Conservation (phyloP, 805 yeast genomes). For the Kodamaea kakaduensis region DNA sequence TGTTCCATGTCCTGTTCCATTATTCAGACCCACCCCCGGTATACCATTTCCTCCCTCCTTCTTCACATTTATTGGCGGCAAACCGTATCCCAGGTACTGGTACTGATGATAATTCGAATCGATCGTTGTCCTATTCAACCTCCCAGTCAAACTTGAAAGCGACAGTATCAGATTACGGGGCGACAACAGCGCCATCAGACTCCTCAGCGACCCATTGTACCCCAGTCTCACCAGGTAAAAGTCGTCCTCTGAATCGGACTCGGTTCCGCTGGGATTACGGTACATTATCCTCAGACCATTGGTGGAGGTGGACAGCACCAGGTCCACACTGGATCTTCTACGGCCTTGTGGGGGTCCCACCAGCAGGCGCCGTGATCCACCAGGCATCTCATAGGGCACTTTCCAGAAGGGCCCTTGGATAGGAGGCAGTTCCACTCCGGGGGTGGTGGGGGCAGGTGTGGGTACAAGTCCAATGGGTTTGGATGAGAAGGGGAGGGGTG, state of each 20-base stretch:
- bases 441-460: neutral
- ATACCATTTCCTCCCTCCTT: no score
- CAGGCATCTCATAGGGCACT: constrained; percentile 57
- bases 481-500: neutral
- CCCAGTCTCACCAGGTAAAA: constrained; percentile 24
- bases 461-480: neutral
- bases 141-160: constrained; percentile 28
- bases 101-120: no score
- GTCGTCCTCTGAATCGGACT: constrained; percentile 35
- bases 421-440: constrained; percentile 18
- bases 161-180: constrained; percentile 34
- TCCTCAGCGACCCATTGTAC: constrained; percentile 8
- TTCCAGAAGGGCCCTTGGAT: constrained; percentile 53
- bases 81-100: no score
- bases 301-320: constrained; percentile 46
- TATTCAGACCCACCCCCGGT: no score
- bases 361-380: constrained; percentile 15
- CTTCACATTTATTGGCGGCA: no score
- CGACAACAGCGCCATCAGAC: constrained; percentile 15
- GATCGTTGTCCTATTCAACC: constrained; percentile 20
- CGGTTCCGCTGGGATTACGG: constrained; percentile 21
- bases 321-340: constrained; percentile 47
- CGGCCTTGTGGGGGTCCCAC: constrained; percentile 15
- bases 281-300: constrained; percentile 32
- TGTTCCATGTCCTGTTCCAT: no score